Evolutionary conservation across 306 rosid genomes (phyloP).

Genomic region (Lathyrus tuberosus): DNA sequence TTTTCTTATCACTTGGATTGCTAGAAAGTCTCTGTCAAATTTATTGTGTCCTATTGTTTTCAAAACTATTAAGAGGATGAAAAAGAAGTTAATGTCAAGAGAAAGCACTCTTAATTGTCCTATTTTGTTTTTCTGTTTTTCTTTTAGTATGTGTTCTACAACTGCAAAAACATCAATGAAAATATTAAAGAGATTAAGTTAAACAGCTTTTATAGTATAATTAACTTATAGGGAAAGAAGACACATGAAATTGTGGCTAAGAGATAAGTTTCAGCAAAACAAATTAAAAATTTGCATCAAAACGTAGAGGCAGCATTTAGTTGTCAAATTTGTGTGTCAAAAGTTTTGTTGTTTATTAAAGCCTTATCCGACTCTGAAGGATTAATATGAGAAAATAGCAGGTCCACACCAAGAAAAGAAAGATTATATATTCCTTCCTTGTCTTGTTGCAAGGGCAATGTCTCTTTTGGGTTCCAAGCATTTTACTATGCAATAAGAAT

Average conservation of each 20-base stretch:
- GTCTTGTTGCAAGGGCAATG: not conserved
- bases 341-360: too few relatives aligned
- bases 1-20: not conserved
- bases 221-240: not conserved
- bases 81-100: not conserved
- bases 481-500: too few relatives aligned
- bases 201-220: not conserved
- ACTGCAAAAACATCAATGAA: not conserved
- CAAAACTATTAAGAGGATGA: not conserved
- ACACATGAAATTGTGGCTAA: not conserved
- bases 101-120: not conserved
- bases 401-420: too few relatives aligned
- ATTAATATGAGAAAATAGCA: too few relatives aligned
- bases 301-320: not conserved
- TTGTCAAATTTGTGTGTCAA: too few relatives aligned
- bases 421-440: not conserved
- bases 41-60: slow-evolving; percentile 32
- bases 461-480: too few relatives aligned
- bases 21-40: not conserved
- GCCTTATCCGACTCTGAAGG: too few relatives aligned
- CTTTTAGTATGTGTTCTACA: not conserved
- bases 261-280: not conserved
- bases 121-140: slow-evolving; percentile 14
- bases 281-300: not conserved
- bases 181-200: slow-evolving; percentile 2